phyloP scores from a whole-genome alignment of 768 basidiomycete species.

The Cubamyces sp. region DNA sequence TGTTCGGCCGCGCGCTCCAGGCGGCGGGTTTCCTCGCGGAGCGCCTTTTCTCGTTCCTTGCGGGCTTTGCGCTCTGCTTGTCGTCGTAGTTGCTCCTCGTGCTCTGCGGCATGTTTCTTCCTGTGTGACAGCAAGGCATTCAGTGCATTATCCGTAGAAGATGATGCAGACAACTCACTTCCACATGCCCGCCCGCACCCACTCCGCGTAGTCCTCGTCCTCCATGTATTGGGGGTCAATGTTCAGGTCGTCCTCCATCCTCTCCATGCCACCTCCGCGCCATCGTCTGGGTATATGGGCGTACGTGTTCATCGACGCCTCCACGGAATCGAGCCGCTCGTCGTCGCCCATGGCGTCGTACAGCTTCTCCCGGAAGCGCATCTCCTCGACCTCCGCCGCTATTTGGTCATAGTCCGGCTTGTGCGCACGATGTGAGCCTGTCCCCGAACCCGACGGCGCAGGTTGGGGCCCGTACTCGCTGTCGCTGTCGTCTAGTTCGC shows the following conservation, averaged over 20 bases:
- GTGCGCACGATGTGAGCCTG: conserved; percentile 28
- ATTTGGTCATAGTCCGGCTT: conserved; percentile 53
- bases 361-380: conserved; percentile 72
- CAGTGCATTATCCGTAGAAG: not conserved
- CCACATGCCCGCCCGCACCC: conserved; percentile 88
- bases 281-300: conserved; percentile 77
- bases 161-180: conserved; percentile 45
- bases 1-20: conserved; percentile 57
- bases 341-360: conserved; percentile 75
- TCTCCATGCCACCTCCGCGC: conserved; percentile 46
- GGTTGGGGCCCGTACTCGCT: conserved; percentile 36
- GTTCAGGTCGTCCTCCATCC: conserved; percentile 46
- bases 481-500: conserved; percentile 26
- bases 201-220: conserved; percentile 88
- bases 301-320: conserved; percentile 68
- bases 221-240: conserved; percentile 60
- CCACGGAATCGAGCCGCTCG: conserved; percentile 63
- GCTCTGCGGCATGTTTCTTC: conserved; percentile 68
- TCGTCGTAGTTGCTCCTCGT: conserved; percentile 61
- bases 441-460: conserved; percentile 26
- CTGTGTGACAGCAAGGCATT: conserved; percentile 38
- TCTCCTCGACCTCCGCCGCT: conserved; percentile 61
- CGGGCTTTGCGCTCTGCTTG: conserved; percentile 58
- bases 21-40: conserved; percentile 55
- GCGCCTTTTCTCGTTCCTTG: conserved; percentile 55